Evolutionary conservation across 208 protist species (phyloP).

Genomic region (Leptomonas seymouri): DNA sequence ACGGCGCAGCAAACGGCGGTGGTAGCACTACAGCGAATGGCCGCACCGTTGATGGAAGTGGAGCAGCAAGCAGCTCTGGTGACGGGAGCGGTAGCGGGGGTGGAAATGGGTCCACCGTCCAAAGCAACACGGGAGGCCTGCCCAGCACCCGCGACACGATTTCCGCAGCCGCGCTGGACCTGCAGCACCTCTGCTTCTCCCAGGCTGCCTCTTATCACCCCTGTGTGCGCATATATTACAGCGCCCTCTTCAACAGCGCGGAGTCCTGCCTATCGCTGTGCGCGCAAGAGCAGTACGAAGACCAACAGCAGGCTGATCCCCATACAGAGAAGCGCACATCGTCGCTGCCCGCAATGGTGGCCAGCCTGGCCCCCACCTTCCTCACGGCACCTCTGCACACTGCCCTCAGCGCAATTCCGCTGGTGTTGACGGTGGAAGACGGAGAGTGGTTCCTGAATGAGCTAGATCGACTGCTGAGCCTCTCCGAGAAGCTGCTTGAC

Average conservation of each 20-base stretch:
- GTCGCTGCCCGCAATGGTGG: slow-evolving; percentile 14
- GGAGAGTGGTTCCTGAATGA: slow-evolving; percentile 65
- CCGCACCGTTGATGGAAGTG: background rate
- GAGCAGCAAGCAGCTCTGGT: background rate
- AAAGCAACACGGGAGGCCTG: background rate
- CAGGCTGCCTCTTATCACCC: slow-evolving; percentile 34
- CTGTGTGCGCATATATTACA: slow-evolving; percentile 43
- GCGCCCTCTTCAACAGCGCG: slow-evolving; percentile 34
- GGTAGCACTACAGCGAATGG: background rate
- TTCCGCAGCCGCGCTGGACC: slow-evolving; percentile 14
- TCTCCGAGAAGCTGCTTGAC: slow-evolving; percentile 32
- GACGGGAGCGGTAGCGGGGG: background rate
- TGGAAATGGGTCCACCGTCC: background rate
- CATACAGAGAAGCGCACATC: background rate
- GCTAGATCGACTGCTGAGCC: slow-evolving; percentile 44
- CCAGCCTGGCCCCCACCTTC: slow-evolving; percentile 42
- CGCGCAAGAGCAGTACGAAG: slow-evolving; percentile 7
- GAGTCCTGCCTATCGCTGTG: slow-evolving; percentile 25
- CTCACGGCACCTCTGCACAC: slow-evolving; percentile 60
- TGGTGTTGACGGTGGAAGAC: slow-evolving; percentile 57
- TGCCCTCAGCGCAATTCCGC: slow-evolving; percentile 72
- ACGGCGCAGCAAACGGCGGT: background rate
- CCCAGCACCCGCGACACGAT: slow-evolving; percentile 4
- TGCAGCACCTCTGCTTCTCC: slow-evolving; percentile 41
- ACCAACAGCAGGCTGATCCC: background rate